Conservation (phyloP, 169 alveolate genomes). For the Eimeria sp. region DNA sequence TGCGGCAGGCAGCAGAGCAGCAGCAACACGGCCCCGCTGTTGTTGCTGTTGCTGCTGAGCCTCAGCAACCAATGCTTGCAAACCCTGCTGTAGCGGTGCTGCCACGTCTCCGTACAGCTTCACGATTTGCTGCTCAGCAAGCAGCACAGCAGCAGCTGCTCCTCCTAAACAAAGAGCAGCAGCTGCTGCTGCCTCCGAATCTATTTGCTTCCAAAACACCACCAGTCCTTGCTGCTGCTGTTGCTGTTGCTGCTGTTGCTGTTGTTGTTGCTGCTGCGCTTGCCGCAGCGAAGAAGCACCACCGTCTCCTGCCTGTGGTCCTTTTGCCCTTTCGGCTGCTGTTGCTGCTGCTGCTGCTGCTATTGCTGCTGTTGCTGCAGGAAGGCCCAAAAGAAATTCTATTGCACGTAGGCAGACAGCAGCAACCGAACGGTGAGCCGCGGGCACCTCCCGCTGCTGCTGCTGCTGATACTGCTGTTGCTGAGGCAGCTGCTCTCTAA, state of each 20-base stretch:
- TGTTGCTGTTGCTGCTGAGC: constrained; percentile 59
- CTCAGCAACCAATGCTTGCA: constrained; percentile 2
- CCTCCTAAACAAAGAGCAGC: background rate
- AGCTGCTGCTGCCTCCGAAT: constrained; percentile 24
- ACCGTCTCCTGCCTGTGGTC: background rate
- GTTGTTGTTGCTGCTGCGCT: background rate
- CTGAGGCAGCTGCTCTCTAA: constrained; percentile 7
- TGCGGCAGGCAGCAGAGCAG: constrained; percentile 55
- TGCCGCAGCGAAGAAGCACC: background rate
- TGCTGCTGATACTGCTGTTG: background rate
- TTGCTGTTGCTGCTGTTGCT: constrained; percentile 26
- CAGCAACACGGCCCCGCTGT: constrained; percentile 40
- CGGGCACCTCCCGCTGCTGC: constrained; percentile 1
- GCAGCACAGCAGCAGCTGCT: constrained; percentile 29
- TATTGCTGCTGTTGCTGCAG: background rate
- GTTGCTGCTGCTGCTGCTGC: constrained; percentile 48
- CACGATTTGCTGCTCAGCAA: constrained; percentile 25
- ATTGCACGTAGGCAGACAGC: constrained; percentile 21
- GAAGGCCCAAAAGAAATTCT: background rate
- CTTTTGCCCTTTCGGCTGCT: background rate
- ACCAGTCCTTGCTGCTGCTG: constrained; percentile 30
- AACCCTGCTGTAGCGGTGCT: constrained; percentile 54
- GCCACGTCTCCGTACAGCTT: constrained; percentile 13
- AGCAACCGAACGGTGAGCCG: constrained; percentile 3
- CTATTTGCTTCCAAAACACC: background rate